phyloP scores from a whole-genome alignment of 768 basidiomycete species.

The Panaeolus papilionaceus region DNA sequence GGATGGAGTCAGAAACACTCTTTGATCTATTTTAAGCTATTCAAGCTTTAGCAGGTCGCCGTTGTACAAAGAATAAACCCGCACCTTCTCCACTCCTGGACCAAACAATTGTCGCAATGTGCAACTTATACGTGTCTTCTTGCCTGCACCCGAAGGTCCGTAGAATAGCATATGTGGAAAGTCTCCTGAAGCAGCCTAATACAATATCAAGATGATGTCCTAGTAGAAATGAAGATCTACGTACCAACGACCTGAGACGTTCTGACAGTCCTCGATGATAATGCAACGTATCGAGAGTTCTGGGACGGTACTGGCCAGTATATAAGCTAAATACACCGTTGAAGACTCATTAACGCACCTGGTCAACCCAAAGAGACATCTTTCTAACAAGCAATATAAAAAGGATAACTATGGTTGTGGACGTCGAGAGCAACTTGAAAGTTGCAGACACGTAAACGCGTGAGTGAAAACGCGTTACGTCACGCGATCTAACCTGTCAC shows the following conservation, averaged over 20 bases:
- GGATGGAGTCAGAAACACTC: slow-evolving; percentile 93
- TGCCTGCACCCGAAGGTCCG: slow-evolving; percentile 95
- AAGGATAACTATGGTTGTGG: not conserved
- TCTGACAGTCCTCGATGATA: slow-evolving; percentile 86
- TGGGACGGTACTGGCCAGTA: slow-evolving; percentile 75
- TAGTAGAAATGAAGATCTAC: slow-evolving; percentile 20
- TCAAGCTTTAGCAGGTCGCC: slow-evolving; percentile 14
- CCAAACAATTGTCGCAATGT: slow-evolving; percentile 92
- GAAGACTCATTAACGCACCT: slow-evolving; percentile 39
- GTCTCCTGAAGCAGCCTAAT: slow-evolving; percentile 85
- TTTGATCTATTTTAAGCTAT: slow-evolving; percentile 97
- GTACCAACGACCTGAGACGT: slow-evolving; percentile 81
- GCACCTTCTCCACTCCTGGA: slow-evolving; percentile 88
- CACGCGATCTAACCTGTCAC: slow-evolving; percentile 13
- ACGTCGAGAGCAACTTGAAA: slow-evolving; percentile 13
- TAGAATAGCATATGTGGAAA: slow-evolving; percentile 99
- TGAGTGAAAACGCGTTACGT: slow-evolving; percentile 30
- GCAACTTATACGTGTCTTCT: slow-evolving; percentile 95
- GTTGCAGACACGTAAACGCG: slow-evolving; percentile 11
- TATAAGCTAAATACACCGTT: not conserved
- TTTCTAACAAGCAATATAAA: slow-evolving; percentile 1
- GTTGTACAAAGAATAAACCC: slow-evolving; percentile 23
- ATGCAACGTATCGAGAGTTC: slow-evolving; percentile 82
- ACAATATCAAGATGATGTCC: slow-evolving; percentile 10
- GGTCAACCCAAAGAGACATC: slow-evolving; percentile 79